These are phyloP conservation scores for Platanthera guangdongensis DNA, from an alignment of 106 monocot species.

Conservation along the genomic window DNA sequence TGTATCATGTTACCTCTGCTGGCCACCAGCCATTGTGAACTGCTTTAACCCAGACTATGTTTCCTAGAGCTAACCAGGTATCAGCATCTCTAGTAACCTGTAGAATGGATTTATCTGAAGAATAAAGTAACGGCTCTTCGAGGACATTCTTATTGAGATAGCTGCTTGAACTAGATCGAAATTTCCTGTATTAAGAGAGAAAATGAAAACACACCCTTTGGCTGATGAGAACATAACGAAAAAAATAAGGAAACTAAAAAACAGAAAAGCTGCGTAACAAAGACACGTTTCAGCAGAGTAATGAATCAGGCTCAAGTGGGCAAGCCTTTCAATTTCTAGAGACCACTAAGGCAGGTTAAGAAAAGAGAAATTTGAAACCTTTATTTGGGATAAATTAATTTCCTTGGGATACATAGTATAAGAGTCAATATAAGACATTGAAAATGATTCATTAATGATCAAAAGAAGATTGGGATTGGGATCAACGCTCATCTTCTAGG, in stretches of 20 bases:
- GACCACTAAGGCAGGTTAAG: neutral
- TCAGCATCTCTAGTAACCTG: slow-evolving; percentile 1
- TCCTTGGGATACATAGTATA: neutral
- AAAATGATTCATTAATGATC: neutral
- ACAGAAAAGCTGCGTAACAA: neutral
- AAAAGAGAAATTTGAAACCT: neutral
- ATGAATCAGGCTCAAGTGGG: neutral
- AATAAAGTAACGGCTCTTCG: slow-evolving; percentile 9
- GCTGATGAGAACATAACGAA: neutral
- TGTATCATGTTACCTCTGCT: slow-evolving; percentile 33
- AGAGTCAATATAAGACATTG: neutral
- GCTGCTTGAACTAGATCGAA: neutral
- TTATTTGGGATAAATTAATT: neutral
- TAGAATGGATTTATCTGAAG: slow-evolving; percentile 15
- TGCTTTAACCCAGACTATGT: slow-evolving; percentile 43
- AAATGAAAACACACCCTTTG: neutral
- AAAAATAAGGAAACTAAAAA: neutral
- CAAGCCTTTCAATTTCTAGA: neutral
- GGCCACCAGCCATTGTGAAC: slow-evolving; percentile 47
- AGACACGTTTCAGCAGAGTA: neutral
- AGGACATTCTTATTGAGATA: neutral
- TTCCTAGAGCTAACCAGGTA: slow-evolving; percentile 41
- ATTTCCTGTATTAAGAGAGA: slow-evolving; percentile 6
- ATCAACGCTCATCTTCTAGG: neutral
- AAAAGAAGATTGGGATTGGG: neutral